Percentiles rank a stretch among this genome's conserved stretches.
Conservation (phyloP, 164 flowering plant genomes). For the Annona squamosa region DNA sequence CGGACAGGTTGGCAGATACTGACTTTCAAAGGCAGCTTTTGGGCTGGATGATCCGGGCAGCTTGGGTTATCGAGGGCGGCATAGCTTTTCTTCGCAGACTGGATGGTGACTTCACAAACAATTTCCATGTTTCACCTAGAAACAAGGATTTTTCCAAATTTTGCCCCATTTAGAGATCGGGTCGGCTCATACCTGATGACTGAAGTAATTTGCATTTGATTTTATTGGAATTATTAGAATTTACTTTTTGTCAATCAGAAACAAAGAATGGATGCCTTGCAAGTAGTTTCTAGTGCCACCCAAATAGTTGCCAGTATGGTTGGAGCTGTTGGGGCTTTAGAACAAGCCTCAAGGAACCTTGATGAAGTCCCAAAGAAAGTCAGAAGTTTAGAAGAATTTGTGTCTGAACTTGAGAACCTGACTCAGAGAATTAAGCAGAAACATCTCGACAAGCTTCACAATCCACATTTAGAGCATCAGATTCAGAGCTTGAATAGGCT, state of each 20-base stretch:
- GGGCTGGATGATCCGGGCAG: background rate
- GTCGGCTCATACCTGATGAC: background rate
- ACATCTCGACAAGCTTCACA: slow-evolving; percentile 37
- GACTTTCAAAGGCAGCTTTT: background rate
- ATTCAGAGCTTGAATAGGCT: slow-evolving; percentile 32
- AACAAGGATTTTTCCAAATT: background rate
- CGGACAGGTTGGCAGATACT: background rate
- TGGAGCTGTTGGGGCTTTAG: slow-evolving; percentile 28
- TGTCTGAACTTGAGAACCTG: slow-evolving; percentile 33
- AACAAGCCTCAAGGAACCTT: slow-evolving; percentile 37
- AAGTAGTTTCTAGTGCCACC: slow-evolving; percentile 31
- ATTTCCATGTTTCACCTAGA: background rate
- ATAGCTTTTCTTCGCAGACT: background rate
- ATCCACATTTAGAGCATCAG: slow-evolving; percentile 29
- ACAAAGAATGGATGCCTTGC: slow-evolving; percentile 32
- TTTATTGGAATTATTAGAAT: background rate
- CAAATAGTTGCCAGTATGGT: slow-evolving; percentile 29
- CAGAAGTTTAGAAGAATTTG: slow-evolving; percentile 29
- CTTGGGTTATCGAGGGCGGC: background rate
- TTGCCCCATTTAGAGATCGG: background rate
- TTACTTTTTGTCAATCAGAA: background rate
- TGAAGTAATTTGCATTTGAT: background rate
- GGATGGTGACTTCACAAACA: background rate
- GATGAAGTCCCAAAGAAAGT: slow-evolving; percentile 41
- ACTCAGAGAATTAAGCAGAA: slow-evolving; percentile 29